phyloP scores from a whole-genome alignment of 768 basidiomycete species.

The Suillus subalutaceus region DNA sequence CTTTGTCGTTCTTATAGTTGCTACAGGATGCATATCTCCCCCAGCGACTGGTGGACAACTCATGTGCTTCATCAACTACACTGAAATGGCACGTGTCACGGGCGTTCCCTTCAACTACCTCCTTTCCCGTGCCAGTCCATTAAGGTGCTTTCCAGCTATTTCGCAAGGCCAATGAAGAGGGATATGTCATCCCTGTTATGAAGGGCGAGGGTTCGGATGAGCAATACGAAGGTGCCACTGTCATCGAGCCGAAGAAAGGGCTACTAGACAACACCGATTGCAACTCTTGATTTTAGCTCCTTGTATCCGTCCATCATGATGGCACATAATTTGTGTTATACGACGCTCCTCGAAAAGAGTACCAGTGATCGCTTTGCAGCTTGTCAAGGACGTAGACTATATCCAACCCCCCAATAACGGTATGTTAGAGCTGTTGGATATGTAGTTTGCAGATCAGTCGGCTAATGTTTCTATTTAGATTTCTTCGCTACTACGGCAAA shows the following conservation, averaged over 20 bases:
- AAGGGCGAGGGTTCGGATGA: conserved; percentile 93
- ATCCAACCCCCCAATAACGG: conserved; percentile 96
- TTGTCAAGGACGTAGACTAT: conserved; percentile 89
- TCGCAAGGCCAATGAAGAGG: conserved; percentile 89
- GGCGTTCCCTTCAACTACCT: conserved; percentile 99
- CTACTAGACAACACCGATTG: conserved; percentile 97
- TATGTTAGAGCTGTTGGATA: conserved; percentile 32
- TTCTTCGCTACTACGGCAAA: conserved; percentile 73
- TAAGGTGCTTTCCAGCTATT: conserved; percentile 97
- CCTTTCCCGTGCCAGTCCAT: conserved; percentile 93
- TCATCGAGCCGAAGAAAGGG: conserved; percentile 97
- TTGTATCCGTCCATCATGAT: conserved; percentile 99
- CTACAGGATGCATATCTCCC: conserved; percentile 95
- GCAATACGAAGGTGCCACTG: conserved; percentile 98
- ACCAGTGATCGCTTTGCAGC: conserved; percentile 76
- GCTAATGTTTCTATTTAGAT: conserved; percentile 51
- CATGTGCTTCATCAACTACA: conserved; percentile 99
- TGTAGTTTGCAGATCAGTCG: background rate
- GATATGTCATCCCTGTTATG: conserved; percentile 84
- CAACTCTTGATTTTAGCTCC: conserved; percentile 97
- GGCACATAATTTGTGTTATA: conserved; percentile 99
- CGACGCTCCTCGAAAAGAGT: conserved; percentile 83
- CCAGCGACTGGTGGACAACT: conserved; percentile 92
- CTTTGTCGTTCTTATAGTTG: background rate
- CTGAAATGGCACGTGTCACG: conserved; percentile 99